These are phyloP conservation scores for Thymus mandschuricus DNA, from an alignment of 257 asterid species.

Conservation along the genomic window DNA sequence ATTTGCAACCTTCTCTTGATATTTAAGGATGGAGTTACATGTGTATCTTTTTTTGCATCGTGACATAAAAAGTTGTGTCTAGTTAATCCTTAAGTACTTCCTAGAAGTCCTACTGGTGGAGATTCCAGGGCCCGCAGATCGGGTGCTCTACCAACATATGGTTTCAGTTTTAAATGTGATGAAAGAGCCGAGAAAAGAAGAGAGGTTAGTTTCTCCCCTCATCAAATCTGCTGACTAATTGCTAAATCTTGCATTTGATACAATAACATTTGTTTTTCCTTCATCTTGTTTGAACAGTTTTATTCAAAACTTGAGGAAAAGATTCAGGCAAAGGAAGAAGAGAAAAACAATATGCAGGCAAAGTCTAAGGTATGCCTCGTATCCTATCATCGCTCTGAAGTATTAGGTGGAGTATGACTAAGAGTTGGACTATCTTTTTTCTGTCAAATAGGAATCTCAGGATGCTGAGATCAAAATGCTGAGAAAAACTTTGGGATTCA, in stretches of 20 bases:
- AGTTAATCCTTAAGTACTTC: conserved; percentile 54
- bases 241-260: conserved; percentile 19
- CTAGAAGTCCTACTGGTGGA: conserved; percentile 68
- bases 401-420: conserved; percentile 9
- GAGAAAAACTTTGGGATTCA: conserved; percentile 82
- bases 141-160: conserved; percentile 79
- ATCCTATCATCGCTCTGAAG: conserved; percentile 14
- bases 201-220: conserved; percentile 65
- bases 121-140: conserved; percentile 63
- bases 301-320: conserved; percentile 92
- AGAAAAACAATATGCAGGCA: conserved; percentile 73
- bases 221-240: neutral
- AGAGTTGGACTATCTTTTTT: conserved; percentile 25
- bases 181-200: conserved; percentile 95
- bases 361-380: conserved; percentile 61
- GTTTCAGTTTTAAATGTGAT: conserved; percentile 85
- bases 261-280: conserved; percentile 23
- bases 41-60: neutral
- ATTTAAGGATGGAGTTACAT: neutral
- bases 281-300: conserved; percentile 52
- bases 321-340: conserved; percentile 90
- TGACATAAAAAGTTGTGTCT: conserved; percentile 9
- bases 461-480: conserved; percentile 88
- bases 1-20: conserved; percentile 2
- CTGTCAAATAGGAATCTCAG: conserved; percentile 69